phyloP scores from a whole-genome alignment of 2,329 filamentous ascomycete species.

The Fusarium haematococcum region DNA sequence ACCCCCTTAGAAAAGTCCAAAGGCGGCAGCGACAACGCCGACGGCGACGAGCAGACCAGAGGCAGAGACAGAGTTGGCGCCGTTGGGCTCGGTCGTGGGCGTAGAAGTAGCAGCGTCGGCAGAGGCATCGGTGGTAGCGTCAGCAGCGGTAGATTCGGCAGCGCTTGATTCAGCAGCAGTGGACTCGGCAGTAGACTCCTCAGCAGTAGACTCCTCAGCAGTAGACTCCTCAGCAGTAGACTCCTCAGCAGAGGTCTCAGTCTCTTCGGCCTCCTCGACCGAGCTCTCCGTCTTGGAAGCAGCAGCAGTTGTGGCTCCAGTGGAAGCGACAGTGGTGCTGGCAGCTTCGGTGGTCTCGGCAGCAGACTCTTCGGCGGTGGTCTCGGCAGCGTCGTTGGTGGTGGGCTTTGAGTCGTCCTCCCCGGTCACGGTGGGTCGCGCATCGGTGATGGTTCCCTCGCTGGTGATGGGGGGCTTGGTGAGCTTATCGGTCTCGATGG shows the following conservation, averaged over 20 bases:
- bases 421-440: neutral
- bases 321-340: neutral
- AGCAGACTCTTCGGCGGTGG: conserved; percentile 4
- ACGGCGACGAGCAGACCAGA: neutral
- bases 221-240: neutral
- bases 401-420: neutral
- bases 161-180: neutral
- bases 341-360: neutral
- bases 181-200: neutral
- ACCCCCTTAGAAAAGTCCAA: conserved; percentile 20
- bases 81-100: conserved; percentile 5
- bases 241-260: neutral
- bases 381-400: neutral
- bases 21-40: conserved; percentile 10
- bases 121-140: neutral
- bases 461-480: conserved; percentile 8
- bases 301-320: neutral
- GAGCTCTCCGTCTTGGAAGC: conserved; percentile 9
- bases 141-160: neutral
- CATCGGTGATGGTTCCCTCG: neutral
- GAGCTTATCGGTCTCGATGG: conserved; percentile 17
- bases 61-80: neutral
- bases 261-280: neutral
- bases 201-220: neutral
- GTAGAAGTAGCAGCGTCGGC: neutral